A percentile compares a stretch with the other conserved stretches of the same genome.
Evolutionary conservation across 495 filamentous ascomycete genomes (phyloP).

Genomic region (Penicillium crystallinum): DNA sequence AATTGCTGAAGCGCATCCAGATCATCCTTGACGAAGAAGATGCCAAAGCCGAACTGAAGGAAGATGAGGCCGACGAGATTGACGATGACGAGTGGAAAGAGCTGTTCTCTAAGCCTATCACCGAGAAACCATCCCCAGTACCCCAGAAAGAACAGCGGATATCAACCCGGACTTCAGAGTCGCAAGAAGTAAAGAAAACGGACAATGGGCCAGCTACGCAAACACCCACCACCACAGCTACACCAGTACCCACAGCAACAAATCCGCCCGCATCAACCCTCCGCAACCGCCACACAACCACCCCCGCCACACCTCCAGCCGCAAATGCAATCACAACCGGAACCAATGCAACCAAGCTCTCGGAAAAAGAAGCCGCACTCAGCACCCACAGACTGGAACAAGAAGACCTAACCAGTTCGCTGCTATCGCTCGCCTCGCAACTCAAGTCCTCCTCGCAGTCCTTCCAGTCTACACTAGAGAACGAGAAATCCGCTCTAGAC

Average conservation of each 20-base stretch:
- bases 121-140: not conserved
- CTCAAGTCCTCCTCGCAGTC: conserved; percentile 69
- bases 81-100: conserved; percentile 38
- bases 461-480: conserved; percentile 65
- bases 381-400: conserved; percentile 72
- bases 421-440: conserved; percentile 69
- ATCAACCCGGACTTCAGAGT: not conserved
- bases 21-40: conserved; percentile 52
- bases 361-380: conserved; percentile 60
- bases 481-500: conserved; percentile 65
- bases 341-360: conserved; percentile 22
- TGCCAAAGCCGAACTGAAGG: conserved; percentile 15
- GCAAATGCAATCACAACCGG: conserved; percentile 16
- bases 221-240: conserved; percentile 12
- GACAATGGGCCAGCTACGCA: conserved; percentile 15
- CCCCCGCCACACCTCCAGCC: not conserved
- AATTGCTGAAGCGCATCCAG: conserved; percentile 57
- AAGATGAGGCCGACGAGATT: conserved; percentile 16
- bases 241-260: conserved; percentile 8
- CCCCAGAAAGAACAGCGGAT: not conserved
- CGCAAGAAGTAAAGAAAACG: not conserved
- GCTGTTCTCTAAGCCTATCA: conserved; percentile 24
- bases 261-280: conserved; percentile 19
- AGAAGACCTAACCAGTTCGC: conserved; percentile 73
- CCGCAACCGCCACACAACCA: conserved; percentile 26